Evolutionary conservation across 495 filamentous ascomycete species (phyloP).

Genomic region (Rhypophila decipiens): DNA sequence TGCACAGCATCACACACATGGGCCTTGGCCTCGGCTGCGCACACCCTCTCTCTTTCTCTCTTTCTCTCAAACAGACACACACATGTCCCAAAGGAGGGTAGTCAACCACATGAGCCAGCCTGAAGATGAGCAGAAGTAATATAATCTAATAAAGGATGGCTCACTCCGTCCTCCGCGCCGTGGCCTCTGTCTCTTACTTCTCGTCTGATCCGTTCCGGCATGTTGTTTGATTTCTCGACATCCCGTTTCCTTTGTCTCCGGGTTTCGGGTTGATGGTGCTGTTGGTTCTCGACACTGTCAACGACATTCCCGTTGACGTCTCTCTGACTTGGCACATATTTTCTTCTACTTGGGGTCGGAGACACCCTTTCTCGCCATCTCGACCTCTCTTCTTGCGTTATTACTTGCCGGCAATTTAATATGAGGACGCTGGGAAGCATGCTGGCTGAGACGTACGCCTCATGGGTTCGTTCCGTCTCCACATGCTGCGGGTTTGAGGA

Average conservation of each 20-base stretch:
- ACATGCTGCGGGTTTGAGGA: conserved; percentile 36
- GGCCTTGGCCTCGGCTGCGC: not conserved
- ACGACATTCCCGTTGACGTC: conserved; percentile 1
- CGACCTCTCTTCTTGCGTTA: too few species aligned
- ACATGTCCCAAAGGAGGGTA: not conserved
- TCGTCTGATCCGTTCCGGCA: conserved; percentile 3
- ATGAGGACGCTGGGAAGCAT: conserved; percentile 36
- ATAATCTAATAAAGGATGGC: conserved; percentile 2
- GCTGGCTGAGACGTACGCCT: conserved; percentile 31
- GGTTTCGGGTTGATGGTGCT: conserved; percentile 29
- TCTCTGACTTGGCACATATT: conserved; percentile 5
- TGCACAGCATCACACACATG: not conserved
- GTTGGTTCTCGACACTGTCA: conserved; percentile 2
- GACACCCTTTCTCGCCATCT: conserved; percentile 11
- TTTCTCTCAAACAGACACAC: too few species aligned
- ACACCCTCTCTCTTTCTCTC: too few species aligned
- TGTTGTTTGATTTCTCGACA: conserved; percentile 8
- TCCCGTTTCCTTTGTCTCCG: conserved; percentile 10
- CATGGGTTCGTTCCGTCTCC: conserved; percentile 35
- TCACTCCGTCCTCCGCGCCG: conserved; percentile 7
- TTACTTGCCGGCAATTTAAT: conserved; percentile 12
- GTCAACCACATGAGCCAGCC: not conserved
- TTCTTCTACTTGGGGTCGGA: conserved; percentile 11
- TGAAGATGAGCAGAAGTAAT: not conserved
- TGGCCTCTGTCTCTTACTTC: conserved; percentile 1